Percentiles rank a stretch among this genome's conserved stretches.
phyloP scores from a whole-genome alignment of 2,329 filamentous ascomycete species.

The Monosporascus ibericus region DNA sequence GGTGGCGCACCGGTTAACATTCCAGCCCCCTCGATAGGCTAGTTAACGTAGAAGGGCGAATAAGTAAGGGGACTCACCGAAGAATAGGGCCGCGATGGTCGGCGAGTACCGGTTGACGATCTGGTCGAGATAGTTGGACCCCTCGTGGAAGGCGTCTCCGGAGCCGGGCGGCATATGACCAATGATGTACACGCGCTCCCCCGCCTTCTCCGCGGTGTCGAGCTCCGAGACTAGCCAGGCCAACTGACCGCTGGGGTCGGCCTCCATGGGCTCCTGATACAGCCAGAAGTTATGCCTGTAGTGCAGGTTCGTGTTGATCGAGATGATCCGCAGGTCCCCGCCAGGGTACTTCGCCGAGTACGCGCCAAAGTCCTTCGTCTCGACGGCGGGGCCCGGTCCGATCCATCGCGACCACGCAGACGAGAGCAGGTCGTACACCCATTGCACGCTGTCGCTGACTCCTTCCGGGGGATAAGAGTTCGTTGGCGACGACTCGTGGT shows the following conservation, averaged over 20 bases:
- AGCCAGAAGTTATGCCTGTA: conserved; percentile 53
- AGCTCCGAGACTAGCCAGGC: conserved; percentile 49
- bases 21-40: too few relatives aligned
- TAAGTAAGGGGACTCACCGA: conserved; percentile 24
- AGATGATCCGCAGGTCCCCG: conserved; percentile 49
- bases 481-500: conserved; percentile 50
- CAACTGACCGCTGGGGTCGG: conserved; percentile 46
- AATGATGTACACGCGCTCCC: conserved; percentile 50
- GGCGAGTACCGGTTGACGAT: conserved; percentile 46
- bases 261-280: conserved; percentile 43
- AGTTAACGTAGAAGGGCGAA: too few relatives aligned
- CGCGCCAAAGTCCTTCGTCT: conserved; percentile 36
- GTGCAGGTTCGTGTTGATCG: conserved; percentile 54
- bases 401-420: conserved; percentile 43
- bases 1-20: neutral
- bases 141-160: conserved; percentile 45
- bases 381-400: conserved; percentile 28
- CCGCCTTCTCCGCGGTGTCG: conserved; percentile 42
- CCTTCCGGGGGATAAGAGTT: conserved; percentile 42
- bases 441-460: conserved; percentile 36
- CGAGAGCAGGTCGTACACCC: conserved; percentile 46
- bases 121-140: conserved; percentile 46
- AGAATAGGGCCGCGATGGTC: conserved; percentile 51
- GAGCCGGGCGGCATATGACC: conserved; percentile 51
- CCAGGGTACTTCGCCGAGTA: conserved; percentile 42